phyloP scores from a whole-genome alignment of 176 grass and related monocot species.

The Carex pumila region DNA sequence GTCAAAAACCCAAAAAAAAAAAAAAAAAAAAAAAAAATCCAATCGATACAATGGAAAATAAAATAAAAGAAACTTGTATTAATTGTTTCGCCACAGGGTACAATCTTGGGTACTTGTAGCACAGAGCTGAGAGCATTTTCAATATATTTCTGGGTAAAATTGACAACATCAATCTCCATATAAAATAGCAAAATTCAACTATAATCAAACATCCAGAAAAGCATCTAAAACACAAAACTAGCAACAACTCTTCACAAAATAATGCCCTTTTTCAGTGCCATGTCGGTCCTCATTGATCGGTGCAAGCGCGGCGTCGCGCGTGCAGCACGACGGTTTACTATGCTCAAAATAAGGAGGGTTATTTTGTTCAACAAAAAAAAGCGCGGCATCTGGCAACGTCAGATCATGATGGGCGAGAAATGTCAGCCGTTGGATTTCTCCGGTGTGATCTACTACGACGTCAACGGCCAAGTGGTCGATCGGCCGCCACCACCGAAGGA shows the following conservation, averaged over 20 bases:
- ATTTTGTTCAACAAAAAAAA: neutral
- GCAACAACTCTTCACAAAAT: neutral
- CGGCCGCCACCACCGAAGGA: neutral
- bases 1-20: too few relatives aligned
- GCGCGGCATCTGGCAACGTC: neutral
- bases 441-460: conserved; percentile 12
- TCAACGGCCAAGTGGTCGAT: neutral
- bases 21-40: too few relatives aligned
- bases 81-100: neutral
- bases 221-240: neutral
- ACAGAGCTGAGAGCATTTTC: neutral
- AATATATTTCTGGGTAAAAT: too few relatives aligned
- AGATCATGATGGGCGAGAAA: conserved; percentile 19
- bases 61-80: neutral
- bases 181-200: conserved; percentile 2
- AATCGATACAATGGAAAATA: neutral
- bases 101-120: neutral
- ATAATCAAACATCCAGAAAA: neutral
- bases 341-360: neutral
- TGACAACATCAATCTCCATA: neutral
- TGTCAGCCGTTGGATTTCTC: conserved; percentile 24
- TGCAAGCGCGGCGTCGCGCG: neutral
- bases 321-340: neutral
- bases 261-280: neutral
- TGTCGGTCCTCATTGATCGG: neutral